These are phyloP conservation scores for Penicillium thymicola DNA, from an alignment of 2,329 filamentous ascomycete genomes.

Conservation along the genomic window DNA sequence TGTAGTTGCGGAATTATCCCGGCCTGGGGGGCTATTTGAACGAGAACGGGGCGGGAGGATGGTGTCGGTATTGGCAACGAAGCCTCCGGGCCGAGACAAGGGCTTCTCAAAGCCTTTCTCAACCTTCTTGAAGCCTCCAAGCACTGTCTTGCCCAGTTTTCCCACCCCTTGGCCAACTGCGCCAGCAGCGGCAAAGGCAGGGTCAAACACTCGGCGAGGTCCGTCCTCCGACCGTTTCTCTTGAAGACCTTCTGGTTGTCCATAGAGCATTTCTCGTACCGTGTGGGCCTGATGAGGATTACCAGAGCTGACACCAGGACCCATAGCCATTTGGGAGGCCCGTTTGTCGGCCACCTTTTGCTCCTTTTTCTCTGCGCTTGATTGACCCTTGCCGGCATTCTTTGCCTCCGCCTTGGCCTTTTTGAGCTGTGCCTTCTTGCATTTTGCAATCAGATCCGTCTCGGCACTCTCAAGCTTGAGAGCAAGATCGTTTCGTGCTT, in stretches of 20 bases:
- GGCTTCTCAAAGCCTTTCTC: slow-evolving; percentile 38
- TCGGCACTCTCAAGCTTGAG: slow-evolving; percentile 73
- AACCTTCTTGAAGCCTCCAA: slow-evolving; percentile 43
- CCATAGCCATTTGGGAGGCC: slow-evolving; percentile 45
- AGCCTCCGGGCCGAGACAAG: slow-evolving; percentile 35
- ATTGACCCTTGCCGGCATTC: slow-evolving; percentile 50
- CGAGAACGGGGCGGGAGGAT: slow-evolving; percentile 5
- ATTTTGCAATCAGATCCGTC: slow-evolving; percentile 75
- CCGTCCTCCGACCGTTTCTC: slow-evolving; percentile 16
- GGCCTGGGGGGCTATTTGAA: slow-evolving; percentile 3
- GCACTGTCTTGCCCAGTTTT: slow-evolving; percentile 45
- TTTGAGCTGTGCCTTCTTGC: slow-evolving; percentile 76
- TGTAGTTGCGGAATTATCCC: not conserved
- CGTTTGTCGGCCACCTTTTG: slow-evolving; percentile 52
- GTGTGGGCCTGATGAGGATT: slow-evolving; percentile 57
- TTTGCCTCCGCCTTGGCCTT: slow-evolving; percentile 62
- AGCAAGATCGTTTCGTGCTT: slow-evolving; percentile 69
- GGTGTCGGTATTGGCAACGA: slow-evolving; percentile 21
- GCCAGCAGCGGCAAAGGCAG: slow-evolving; percentile 51
- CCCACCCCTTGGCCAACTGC: slow-evolving; percentile 50
- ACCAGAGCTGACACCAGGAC: slow-evolving; percentile 53
- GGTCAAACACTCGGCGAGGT: slow-evolving; percentile 37
- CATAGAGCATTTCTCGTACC: slow-evolving; percentile 45
- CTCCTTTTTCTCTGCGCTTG: slow-evolving; percentile 39
- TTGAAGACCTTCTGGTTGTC: slow-evolving; percentile 11